phyloP scores from a whole-genome alignment of 1,284 basidiomycete species.

The Exobasidium rhododendri region DNA sequence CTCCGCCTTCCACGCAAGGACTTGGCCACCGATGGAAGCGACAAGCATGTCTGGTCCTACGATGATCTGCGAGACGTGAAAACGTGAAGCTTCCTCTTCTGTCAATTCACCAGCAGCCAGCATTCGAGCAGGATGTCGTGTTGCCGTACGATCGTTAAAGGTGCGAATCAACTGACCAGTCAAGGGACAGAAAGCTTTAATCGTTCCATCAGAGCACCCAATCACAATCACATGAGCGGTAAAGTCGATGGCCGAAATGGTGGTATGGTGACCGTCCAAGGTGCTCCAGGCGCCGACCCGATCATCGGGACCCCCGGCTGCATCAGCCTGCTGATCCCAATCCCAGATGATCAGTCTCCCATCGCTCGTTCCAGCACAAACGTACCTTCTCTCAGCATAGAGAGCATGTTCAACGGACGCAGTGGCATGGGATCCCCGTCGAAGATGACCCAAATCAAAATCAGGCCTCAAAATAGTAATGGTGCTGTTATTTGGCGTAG shows the following conservation, averaged over 20 bases:
- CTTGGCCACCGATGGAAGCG: conserved; percentile 64
- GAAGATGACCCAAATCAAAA: conserved; percentile 26
- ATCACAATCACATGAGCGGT: conserved; percentile 31
- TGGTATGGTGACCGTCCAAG: conserved; percentile 35
- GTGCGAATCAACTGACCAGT: conserved; percentile 57
- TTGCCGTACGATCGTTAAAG: conserved; percentile 49
- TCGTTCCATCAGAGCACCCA: conserved; percentile 61
- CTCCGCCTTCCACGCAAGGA: conserved; percentile 70
- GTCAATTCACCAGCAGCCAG: conserved; percentile 58
- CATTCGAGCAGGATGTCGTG: conserved; percentile 62
- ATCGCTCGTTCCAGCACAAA: conserved; percentile 41
- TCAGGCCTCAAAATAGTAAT: conserved; percentile 40
- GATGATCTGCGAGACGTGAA: conserved; percentile 65
- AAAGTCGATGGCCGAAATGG: conserved; percentile 41
- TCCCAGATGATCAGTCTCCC: conserved; percentile 45
- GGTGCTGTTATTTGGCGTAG: conserved; percentile 30
- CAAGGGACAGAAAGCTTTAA: conserved; percentile 68
- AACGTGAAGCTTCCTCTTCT: conserved; percentile 57
- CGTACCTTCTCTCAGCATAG: conserved; percentile 43
- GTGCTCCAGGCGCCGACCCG: conserved; percentile 58
- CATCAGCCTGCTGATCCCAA: conserved; percentile 6
- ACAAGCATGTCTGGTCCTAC: conserved; percentile 66
- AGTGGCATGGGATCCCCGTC: neutral
- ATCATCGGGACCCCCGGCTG: neutral
- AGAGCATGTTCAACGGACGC: conserved; percentile 15